phyloP scores from a whole-genome alignment of 192 early-diverging fungal species.

The Coemansia sp. region DNA sequence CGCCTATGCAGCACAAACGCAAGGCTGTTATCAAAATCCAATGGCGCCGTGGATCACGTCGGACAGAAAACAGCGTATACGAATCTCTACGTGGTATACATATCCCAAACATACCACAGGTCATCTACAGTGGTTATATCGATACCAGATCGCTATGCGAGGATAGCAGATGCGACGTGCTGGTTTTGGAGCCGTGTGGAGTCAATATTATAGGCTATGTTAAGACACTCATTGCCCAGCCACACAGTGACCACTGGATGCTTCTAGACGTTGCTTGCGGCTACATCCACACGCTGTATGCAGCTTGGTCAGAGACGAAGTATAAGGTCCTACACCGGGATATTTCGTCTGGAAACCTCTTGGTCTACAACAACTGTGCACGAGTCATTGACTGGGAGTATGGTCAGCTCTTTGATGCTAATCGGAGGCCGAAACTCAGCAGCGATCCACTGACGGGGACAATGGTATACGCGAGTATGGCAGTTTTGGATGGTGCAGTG shows the following conservation, averaged over 20 bases:
- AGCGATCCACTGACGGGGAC: background rate
- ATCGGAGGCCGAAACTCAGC: background rate
- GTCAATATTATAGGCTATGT: background rate
- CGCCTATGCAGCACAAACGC: too few species aligned
- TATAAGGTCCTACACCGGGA: conserved; percentile 21
- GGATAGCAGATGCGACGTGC: background rate
- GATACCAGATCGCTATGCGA: too few species aligned
- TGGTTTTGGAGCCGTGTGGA: background rate
- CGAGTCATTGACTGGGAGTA: conserved; percentile 22
- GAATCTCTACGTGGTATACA: too few species aligned
- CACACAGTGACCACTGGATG: background rate
- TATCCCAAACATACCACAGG: too few species aligned
- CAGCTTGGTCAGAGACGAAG: background rate
- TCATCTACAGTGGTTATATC: too few species aligned
- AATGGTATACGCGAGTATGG: conserved; percentile 3
- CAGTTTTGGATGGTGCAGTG: background rate
- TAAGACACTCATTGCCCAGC: background rate
- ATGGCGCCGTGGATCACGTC: too few species aligned
- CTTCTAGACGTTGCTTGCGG: background rate
- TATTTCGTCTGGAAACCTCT: conserved; percentile 20
- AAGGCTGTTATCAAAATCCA: too few species aligned
- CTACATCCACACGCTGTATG: background rate
- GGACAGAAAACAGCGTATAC: too few species aligned
- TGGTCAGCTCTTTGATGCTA: background rate
- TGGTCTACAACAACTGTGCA: background rate